Base-by-base conservation (phyloP, 768 basidiomycete genomes). In the Pleurotus salmoneostramineus region DNA sequence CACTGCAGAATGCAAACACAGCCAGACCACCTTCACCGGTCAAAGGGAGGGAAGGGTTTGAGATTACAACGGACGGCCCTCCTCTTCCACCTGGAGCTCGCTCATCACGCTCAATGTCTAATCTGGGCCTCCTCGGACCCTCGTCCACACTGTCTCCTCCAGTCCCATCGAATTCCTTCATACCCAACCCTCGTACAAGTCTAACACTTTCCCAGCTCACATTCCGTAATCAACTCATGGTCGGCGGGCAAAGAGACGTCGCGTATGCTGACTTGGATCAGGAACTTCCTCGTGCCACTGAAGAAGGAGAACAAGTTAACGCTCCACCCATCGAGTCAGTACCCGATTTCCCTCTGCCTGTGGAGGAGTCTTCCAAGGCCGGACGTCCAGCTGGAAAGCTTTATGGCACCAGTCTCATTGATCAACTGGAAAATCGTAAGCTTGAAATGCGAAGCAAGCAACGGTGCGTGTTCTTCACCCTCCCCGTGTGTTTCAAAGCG, bases 391-490 rank as follows among this genome's bases (percentile, higher is more conserved):
- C 89, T n/a, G 93, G 93, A 21, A 93, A 85, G 73, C 70, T 95
- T 31, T 95, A 84, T 66, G 94, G 94, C 21, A 86, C 85, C 65
- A 95, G 91, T 71, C 77, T 97, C 56, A 95, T 97, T 65, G 95
- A 97, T 67, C 87, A 93, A 68, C 77, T 97, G 7, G 93, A 96
- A 68, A 78, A 75, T 14, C 81, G 94, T 48, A 96, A 97, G 67
- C 81, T 84, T 11, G 81, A 84, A 61, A 89, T 95, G 84, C 86
- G 87, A 62, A 83, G 79, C 59, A 94, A 88, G 70, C 85, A 92
- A 70, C 81, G 95, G 95, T 95, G 74, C 63, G 77, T 62, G 35
- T 8, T 40, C 50, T 8, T 55, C 45, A 42, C 3, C 27, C 45
- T 36, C 35, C 50, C 50, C 37, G 37, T 44, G 37, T 57, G 17